Conservation (phyloP, 176 grass and related monocot species). For the Pharus latifolius region DNA sequence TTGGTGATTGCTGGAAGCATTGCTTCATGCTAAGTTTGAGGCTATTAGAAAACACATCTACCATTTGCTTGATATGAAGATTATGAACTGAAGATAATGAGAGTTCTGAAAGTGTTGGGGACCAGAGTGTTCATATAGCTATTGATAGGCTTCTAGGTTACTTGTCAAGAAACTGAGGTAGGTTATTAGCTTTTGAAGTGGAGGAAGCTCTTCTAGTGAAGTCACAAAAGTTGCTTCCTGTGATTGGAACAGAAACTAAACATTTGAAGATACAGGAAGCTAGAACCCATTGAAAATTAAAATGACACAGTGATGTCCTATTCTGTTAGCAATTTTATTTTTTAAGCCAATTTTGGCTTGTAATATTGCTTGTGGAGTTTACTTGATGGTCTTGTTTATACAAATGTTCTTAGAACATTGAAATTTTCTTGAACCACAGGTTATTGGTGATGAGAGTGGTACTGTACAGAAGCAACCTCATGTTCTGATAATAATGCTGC, state of each 20-base stretch:
- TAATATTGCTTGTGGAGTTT: neutral
- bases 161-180: neutral
- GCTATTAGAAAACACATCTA: no score
- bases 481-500: constrained; percentile 27
- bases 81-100: neutral
- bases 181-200: neutral
- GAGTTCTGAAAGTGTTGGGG: neutral
- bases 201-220: neutral
- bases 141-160: neutral
- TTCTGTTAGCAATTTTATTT: neutral
- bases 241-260: neutral
- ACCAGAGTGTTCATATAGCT: neutral
- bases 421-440: constrained; percentile 28
- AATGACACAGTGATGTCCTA: neutral
- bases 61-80: neutral
- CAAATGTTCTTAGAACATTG: neutral
- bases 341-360: neutral
- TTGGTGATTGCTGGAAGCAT: neutral
- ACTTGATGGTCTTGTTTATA: neutral
- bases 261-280: neutral
- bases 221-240: neutral
- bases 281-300: neutral
- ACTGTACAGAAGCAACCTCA: constrained; percentile 36
- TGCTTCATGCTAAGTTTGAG: neutral
- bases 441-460: constrained; percentile 59